Evolutionary conservation across 2,329 filamentous ascomycete species (phyloP).

Genomic region (Meredithiella fracta): DNA sequence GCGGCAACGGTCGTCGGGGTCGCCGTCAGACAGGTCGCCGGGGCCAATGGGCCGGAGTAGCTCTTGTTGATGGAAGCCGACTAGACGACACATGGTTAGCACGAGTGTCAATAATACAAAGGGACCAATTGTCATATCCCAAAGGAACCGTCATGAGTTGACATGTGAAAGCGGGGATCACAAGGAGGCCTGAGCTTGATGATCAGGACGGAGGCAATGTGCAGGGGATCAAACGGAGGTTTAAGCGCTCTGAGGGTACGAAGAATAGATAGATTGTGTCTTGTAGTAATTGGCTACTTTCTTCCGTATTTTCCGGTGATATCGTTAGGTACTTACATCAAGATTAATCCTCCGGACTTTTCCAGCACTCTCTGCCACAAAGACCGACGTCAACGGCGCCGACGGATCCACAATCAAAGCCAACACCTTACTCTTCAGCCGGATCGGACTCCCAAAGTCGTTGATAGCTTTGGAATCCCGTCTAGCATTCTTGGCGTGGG

Average conservation of each 20-base stretch:
- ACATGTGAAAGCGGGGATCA: too few relatives aligned
- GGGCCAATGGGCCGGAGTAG: constrained; percentile 62
- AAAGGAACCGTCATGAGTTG: not conserved
- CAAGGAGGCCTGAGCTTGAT: too few relatives aligned
- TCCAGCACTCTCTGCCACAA: constrained; percentile 77
- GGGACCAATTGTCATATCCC: not conserved
- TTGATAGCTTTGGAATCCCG: constrained; percentile 59
- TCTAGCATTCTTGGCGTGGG: constrained; percentile 33
- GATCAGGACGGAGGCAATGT: too few relatives aligned
- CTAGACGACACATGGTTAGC: not conserved
- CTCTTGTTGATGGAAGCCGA: constrained; percentile 17
- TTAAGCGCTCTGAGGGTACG: too few relatives aligned
- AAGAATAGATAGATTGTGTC: not conserved
- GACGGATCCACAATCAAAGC: constrained; percentile 53
- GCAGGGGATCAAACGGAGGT: too few relatives aligned
- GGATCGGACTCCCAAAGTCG: constrained; percentile 64
- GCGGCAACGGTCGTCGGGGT: constrained; percentile 55
- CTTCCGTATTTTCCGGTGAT: not conserved
- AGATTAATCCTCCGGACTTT: constrained; percentile 56
- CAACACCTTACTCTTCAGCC: constrained; percentile 71
- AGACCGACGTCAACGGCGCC: constrained; percentile 41
- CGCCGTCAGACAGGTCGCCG: constrained; percentile 60
- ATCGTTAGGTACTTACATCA: constrained; percentile 36
- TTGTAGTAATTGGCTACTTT: not conserved
- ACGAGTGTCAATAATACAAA: not conserved